Evolutionary conservation across 2,329 filamentous ascomycete species (phyloP), one percentile per base, ranked within the genome.

Genomic region (Monosporascus sp.): DNA sequence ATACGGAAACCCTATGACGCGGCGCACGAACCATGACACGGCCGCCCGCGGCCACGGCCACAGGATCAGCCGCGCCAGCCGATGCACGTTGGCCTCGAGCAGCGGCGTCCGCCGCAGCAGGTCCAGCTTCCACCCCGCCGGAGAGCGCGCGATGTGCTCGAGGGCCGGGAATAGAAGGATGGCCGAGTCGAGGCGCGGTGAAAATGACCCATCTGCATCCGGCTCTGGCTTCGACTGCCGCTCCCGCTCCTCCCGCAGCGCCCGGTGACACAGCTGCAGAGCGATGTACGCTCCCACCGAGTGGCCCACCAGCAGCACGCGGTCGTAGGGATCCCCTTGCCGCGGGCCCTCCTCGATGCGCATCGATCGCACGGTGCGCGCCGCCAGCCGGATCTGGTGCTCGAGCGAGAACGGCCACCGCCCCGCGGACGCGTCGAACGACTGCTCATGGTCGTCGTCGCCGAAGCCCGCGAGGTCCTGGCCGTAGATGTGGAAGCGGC

Each of bases 91-190:
- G 1, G 61, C 54, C 25, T 75, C 71, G 2, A 83, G 62, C 3
- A 75, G 54, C 1, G 76, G 73, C 5, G 70, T 69, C 44, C 69
- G 65, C 3, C 71, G 70, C 5, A 83, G 61, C 4, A 73, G 58
- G 38, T 70, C 68, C 39, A 85, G 69, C 47, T 77, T 78, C 52
- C 70, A 70, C 1, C 88, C 88, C 27, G 75, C 82, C 0, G 79
- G 75, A 1, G 84, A 88, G 52, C 72, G 69, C 9, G 83, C 82
- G 56, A 92, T 84, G 68, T 90, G 81, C n/a, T 84, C 78, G 38
- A 92, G 78, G 1, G 88, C 90, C 1, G 88, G 87, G 65, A 90
- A 90, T 18, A 92, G 75, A 52, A 91, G 74, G 43, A 90, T 75
- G 1, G 79, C 87, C 27, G 76, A 72, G 37, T 65, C 66, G 22